Evolutionary conservation across 129 eudicot species (phyloP).

Genomic region (Helichrysum umbraculigerum): DNA sequence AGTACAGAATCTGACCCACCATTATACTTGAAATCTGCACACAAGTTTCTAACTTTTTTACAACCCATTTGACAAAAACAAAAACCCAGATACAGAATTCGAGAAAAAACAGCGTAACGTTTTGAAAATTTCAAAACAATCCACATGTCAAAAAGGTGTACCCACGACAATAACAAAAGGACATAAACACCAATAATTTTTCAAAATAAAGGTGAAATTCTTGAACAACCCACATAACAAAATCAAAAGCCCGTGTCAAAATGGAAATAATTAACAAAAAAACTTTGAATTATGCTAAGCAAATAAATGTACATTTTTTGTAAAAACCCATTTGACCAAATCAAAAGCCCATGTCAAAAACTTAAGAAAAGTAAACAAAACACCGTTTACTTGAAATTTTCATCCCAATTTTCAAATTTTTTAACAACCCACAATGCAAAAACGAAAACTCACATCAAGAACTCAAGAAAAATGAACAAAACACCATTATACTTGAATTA

Average conservation of each 20-base stretch:
- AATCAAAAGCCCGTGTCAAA: not conserved
- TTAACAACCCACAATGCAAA: not conserved
- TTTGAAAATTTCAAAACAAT: not conserved
- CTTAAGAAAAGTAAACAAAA: not conserved
- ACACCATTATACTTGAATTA: not conserved
- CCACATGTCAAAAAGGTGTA: constrained; percentile 6
- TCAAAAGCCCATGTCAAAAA: not conserved
- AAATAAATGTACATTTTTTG: not conserved
- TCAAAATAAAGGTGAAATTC: not conserved
- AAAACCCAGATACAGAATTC: constrained; percentile 5
- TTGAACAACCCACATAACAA: not conserved
- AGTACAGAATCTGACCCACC: constrained; percentile 67
- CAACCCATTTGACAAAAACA: constrained; percentile 11
- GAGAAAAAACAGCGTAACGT: not conserved
- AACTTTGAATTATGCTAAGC: not conserved
- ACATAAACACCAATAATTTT: not conserved
- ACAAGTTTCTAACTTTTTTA: constrained; percentile 1
- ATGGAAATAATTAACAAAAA: not conserved
- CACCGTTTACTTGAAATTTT: not conserved
- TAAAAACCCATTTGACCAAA: not conserved
- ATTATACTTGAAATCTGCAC: constrained; percentile 63
- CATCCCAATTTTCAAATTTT: not conserved
- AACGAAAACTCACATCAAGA: not conserved
- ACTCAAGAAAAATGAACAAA: not conserved
- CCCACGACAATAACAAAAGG: not conserved